A percentile compares a stretch with the other conserved stretches of the same genome.
These are phyloP conservation scores for Lumnitzera racemosa DNA, from an alignment of 345 rosid genomes.

Conservation along the genomic window DNA sequence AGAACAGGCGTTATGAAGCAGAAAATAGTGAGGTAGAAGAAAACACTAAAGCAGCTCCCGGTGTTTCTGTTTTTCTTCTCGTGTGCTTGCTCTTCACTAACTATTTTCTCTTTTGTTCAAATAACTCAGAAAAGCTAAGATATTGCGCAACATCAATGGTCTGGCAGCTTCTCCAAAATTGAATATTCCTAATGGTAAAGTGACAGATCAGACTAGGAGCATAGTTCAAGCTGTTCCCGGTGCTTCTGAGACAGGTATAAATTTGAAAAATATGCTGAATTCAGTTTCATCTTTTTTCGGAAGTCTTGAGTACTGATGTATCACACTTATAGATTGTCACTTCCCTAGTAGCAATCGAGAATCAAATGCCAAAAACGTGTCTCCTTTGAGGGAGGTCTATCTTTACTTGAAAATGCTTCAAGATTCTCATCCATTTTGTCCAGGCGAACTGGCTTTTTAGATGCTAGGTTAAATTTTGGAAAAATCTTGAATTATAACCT, in stretches of 20 bases:
- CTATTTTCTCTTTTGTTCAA: constrained; percentile 2
- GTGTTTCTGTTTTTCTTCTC: neutral
- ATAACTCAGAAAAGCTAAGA: constrained; percentile 53
- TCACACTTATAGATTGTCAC: too few species aligned
- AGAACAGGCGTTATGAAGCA: constrained; percentile 58
- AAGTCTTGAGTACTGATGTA: too few species aligned
- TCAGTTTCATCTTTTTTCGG: too few species aligned
- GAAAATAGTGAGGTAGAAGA: constrained; percentile 58
- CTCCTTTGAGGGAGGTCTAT: too few species aligned
- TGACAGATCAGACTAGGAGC: constrained; percentile 26
- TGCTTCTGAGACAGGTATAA: constrained; percentile 34
- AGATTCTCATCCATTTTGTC: too few species aligned
- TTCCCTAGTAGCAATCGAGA: too few species aligned
- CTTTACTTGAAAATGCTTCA: too few species aligned
- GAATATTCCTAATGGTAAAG: constrained; percentile 20
- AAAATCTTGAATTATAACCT: neutral
- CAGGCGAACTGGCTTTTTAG: neutral
- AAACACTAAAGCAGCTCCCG: neutral
- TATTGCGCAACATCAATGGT: constrained; percentile 39
- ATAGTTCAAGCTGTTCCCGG: constrained; percentile 26
- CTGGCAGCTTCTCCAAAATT: constrained; percentile 4
- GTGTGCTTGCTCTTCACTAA: neutral
- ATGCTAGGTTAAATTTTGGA: neutral
- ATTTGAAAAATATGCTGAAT: too few species aligned
- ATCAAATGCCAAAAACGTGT: too few species aligned